Evolutionary conservation across 768 basidiomycete genomes (phyloP).

Genomic region (Termitomyces sp.): DNA sequence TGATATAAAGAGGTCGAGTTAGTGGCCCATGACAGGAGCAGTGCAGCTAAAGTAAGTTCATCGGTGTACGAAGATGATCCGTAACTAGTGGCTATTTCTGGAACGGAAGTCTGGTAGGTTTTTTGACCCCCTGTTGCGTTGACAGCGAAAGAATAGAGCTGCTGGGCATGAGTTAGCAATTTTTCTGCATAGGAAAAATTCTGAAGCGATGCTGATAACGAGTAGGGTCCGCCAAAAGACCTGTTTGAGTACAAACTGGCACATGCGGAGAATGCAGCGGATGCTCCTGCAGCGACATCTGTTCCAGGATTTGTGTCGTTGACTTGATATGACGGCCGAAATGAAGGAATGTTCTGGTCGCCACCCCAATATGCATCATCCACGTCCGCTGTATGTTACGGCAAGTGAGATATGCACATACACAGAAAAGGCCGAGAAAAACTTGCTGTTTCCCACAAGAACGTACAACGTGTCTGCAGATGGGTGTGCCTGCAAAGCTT

Average conservation of each 20-base stretch:
- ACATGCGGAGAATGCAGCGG: constrained; percentile 86
- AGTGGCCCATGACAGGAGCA: constrained; percentile 70
- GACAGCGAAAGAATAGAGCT: constrained; percentile 73
- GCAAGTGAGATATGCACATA: constrained; percentile 1
- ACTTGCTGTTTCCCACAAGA: constrained; percentile 62
- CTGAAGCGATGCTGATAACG: constrained; percentile 58
- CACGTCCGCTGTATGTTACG: constrained; percentile 33
- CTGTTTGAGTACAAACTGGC: constrained; percentile 72
- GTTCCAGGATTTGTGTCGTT: constrained; percentile 82
- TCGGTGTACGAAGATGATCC: constrained; percentile 67
- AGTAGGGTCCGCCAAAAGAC: constrained; percentile 41
- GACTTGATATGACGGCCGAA: constrained; percentile 73
- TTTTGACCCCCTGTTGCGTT: constrained; percentile 54
- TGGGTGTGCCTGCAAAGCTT: constrained; percentile 65
- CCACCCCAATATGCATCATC: constrained; percentile 90
- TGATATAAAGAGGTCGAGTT: constrained; percentile 53
- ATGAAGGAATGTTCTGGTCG: constrained; percentile 67
- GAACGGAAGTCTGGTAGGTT: constrained; percentile 67
- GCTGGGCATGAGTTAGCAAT: constrained; percentile 68
- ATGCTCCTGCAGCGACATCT: constrained; percentile 78
- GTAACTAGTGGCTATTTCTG: constrained; percentile 59
- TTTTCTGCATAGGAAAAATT: constrained; percentile 68
- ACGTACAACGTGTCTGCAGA: constrained; percentile 67
- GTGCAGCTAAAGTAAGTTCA: constrained; percentile 69
- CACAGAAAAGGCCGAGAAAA: neutral